Conservation (phyloP, 345 rosid species). For the Brassica nigra region DNA sequence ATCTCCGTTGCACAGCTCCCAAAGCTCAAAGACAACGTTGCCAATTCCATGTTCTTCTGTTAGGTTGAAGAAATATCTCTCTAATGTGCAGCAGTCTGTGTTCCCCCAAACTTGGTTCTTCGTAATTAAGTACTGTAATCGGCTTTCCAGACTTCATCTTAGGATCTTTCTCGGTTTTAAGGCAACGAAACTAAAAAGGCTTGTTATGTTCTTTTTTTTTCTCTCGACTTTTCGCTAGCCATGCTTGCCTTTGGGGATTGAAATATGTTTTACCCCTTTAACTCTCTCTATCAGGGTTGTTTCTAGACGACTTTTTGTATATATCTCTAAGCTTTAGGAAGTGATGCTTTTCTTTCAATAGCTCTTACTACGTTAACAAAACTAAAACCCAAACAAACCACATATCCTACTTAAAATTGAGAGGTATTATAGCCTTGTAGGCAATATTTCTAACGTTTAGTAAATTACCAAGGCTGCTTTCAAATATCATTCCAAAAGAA, state of each 20-base stretch:
- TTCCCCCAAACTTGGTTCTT: not conserved
- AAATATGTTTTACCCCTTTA: not conserved
- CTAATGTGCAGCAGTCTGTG: constrained; percentile 17
- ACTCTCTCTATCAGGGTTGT: not conserved
- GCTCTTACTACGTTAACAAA: not conserved
- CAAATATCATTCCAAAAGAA: no score
- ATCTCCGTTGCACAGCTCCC: constrained; percentile 36
- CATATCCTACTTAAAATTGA: not conserved
- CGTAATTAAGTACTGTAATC: not conserved
- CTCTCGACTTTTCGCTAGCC: constrained; percentile 25
- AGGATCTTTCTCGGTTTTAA: constrained; percentile 15
- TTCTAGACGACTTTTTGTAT: not conserved
- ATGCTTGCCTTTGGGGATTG: constrained; percentile 19
- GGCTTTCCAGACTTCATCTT: not conserved
- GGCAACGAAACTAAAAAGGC: constrained; percentile 16
- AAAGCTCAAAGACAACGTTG: constrained; percentile 32
- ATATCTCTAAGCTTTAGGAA: not conserved
- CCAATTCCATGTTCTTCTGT: constrained; percentile 44
- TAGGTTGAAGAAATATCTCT: constrained; percentile 6
- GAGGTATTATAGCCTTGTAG: not conserved
- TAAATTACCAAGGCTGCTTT: no score
- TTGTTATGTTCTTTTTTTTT: constrained; percentile 19
- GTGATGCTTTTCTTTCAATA: not conserved
- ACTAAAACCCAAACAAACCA: not conserved
- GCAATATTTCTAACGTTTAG: not conserved